Evolutionary conservation across 2,329 filamentous ascomycete species (phyloP), one percentile per base, ranked within the genome.

Genomic region (Colletotrichum sojae): DNA sequence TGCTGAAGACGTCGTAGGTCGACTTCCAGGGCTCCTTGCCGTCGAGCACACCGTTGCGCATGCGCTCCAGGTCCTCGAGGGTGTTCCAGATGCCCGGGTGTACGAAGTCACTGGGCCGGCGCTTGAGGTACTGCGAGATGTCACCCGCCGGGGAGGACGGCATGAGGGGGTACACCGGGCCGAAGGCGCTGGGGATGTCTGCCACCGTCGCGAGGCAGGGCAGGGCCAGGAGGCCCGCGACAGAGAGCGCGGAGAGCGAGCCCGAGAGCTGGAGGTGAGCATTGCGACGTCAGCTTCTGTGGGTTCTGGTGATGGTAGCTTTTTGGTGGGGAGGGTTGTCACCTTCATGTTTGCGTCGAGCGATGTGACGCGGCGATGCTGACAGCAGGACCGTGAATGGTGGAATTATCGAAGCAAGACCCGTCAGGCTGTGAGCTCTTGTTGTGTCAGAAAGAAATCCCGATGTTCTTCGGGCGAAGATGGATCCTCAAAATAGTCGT

Each of bases 1-100:
- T 57, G 36, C 63, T 62, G 51, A 70, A 66, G n/a, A 25, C 48
- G 1, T 54, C 49, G 16, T 43, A 67, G 10, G 63, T 57, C 20
- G 63, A 54, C 10, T 51, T 61, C 63, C 57, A 70, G 27, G 67
- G 63, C 5, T 70, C 63, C 43, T 63, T 57, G 22, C 54, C 31
- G 5, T 66, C 67, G 4, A 46, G 12, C 1, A 69, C 63, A 1
- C 63, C 53, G 40, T 43, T 39, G 12, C 67, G 62, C 15, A 69
- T 67, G 39, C 63, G 62, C 15, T 69, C 67, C 36, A 69, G 67
- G 16, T 69, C 67, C 4, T 62, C 62, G 10, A 67, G 67, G 6
- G 67, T 66, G n/a, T 69, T 62, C 67, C 67, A 69, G 18, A 69
- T 65, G 2, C 67, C 67, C 2, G 61, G 66, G 4, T 65, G 66